phyloP scores from a whole-genome alignment of 176 grass and related monocot genomes.

The Thalia dealbata region DNA sequence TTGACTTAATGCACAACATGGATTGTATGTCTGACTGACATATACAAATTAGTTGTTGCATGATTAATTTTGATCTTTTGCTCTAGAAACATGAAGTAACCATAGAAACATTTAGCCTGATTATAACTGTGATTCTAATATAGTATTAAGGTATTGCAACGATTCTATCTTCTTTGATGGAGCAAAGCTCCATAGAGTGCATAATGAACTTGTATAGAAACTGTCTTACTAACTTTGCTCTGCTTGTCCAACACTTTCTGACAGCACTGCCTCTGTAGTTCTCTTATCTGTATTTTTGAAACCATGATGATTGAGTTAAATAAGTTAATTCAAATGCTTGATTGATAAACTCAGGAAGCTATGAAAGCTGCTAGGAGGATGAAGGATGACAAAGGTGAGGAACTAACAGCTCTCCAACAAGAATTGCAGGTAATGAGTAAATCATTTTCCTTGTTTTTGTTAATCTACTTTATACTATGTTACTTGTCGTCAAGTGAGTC shows the following conservation, averaged over 20 bases:
- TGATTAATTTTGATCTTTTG: not conserved
- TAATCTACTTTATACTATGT: not conserved
- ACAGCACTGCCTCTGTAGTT: not conserved
- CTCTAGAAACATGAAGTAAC: not conserved
- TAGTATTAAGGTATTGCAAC: not conserved
- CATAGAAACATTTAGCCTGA: not conserved
- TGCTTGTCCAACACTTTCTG: not conserved
- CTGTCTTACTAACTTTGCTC: not conserved
- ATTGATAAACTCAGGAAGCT: conserved; percentile 24
- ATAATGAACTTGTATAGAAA: not conserved
- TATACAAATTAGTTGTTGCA: no score
- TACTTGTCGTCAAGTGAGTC: not conserved
- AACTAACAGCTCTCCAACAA: conserved; percentile 52
- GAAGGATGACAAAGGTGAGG: conserved; percentile 64
- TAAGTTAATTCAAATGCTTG: not conserved
- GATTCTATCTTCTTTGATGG: not conserved
- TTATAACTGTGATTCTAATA: not conserved
- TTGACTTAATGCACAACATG: no score
- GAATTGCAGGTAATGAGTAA: conserved; percentile 53
- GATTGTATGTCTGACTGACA: not conserved
- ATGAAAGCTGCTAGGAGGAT: conserved; percentile 31
- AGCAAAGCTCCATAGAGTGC: not conserved
- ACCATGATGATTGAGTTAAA: not conserved
- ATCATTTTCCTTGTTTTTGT: not conserved
- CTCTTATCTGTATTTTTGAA: not conserved